Conservation (phyloP, 2,329 filamentous ascomycete species). For the Graphilbum sp. region DNA sequence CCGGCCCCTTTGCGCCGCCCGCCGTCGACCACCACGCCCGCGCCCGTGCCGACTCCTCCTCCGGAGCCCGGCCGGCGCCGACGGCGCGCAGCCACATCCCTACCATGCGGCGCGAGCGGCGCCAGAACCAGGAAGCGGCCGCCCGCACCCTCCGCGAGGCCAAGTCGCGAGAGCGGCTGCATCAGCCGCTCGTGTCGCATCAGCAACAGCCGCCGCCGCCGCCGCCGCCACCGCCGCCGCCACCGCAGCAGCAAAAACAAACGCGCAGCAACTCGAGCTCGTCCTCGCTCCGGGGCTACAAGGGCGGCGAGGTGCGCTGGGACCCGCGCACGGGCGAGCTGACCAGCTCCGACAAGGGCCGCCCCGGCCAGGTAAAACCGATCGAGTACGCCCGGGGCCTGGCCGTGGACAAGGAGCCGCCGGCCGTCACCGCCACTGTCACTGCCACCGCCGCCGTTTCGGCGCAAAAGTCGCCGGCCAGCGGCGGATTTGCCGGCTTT, state of each 20-base stretch:
- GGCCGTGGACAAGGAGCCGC: too few species aligned
- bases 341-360: constrained; percentile 37
- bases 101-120: constrained; percentile 33
- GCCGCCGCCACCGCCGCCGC: constrained; percentile 11
- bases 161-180: constrained; percentile 20
- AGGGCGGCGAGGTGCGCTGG: constrained; percentile 34
- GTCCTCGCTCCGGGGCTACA: constrained; percentile 9
- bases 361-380: constrained; percentile 38
- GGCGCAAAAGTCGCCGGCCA: constrained; percentile 5
- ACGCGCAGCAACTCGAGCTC: constrained; percentile 5
- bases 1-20: too few species aligned
- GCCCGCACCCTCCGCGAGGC: constrained; percentile 21
- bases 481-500: constrained; percentile 20
- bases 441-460: neutral
- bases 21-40: too few species aligned
- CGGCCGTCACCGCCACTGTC: too few species aligned
- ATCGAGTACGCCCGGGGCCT: constrained; percentile 27
- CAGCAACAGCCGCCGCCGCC: constrained; percentile 10
- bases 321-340: constrained; percentile 52
- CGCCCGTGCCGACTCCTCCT: too few species aligned
- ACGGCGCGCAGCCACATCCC: constrained; percentile 24
- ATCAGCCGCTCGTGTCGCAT: constrained; percentile 5
- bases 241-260: too few species aligned
- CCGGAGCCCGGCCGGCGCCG: constrained; percentile 1
- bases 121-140: constrained; percentile 25